Percentiles rank a stretch among this genome's conserved stretches.
phyloP scores from a whole-genome alignment of 768 basidiomycete species.

The Naganishia vaughanmartiniae region DNA sequence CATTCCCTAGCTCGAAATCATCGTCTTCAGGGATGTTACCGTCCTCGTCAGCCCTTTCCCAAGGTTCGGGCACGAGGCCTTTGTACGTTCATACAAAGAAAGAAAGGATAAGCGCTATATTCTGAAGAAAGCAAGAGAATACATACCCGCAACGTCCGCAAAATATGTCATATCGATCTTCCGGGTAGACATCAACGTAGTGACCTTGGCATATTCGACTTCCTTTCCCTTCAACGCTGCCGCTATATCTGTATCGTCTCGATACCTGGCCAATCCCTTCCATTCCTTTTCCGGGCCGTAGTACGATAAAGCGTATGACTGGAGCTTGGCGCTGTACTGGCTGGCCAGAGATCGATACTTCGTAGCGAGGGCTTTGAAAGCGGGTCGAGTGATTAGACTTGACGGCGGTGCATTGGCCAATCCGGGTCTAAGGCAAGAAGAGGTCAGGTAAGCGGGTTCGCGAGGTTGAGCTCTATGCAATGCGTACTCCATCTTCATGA shows the following conservation, averaged over 20 bases:
- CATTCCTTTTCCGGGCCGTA: slow-evolving; percentile 38
- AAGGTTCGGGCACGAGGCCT: slow-evolving; percentile 24
- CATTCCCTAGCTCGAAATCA: slow-evolving; percentile 71
- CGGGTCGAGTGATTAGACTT: slow-evolving; percentile 38
- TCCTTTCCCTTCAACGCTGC: slow-evolving; percentile 33
- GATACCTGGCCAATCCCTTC: slow-evolving; percentile 55
- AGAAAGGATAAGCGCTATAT: background rate
- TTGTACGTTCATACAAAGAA: background rate
- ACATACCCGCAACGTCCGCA: slow-evolving; percentile 72
- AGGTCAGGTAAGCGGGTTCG: slow-evolving; percentile 27
- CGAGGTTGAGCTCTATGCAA: background rate
- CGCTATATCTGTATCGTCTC: slow-evolving; percentile 33
- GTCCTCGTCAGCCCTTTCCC: background rate
- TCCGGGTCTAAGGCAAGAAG: slow-evolving; percentile 8
- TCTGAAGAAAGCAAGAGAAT: background rate
- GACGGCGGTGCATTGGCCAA: slow-evolving; percentile 21
- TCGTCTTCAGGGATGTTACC: slow-evolving; percentile 3
- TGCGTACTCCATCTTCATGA: slow-evolving; percentile 54
- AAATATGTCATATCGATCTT: slow-evolving; percentile 80
- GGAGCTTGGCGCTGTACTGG: slow-evolving; percentile 43
- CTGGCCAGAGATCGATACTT: slow-evolving; percentile 39
- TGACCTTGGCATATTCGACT: slow-evolving; percentile 81
- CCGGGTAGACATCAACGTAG: slow-evolving; percentile 74
- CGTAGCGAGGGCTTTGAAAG: slow-evolving; percentile 41
- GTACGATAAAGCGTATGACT: slow-evolving; percentile 24